These are phyloP conservation scores for Mallotus repandus DNA, from an alignment of 441 rosid species.

Conservation along the genomic window DNA sequence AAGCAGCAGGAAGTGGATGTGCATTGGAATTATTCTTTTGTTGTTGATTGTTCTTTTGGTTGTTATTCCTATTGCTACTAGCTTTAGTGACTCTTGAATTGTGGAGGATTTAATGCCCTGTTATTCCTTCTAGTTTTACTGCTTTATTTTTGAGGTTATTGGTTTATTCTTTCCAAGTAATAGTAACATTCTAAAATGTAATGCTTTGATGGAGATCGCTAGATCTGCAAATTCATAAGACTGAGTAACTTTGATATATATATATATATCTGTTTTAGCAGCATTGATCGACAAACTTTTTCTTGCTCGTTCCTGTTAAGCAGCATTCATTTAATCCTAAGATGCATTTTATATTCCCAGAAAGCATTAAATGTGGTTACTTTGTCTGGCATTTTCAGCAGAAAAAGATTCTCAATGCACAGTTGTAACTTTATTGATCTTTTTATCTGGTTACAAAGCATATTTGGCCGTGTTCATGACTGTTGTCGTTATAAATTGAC, in stretches of 20 bases:
- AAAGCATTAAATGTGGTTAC: neutral
- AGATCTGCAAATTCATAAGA: constrained; percentile 5
- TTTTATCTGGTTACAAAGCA: too few relatives aligned
- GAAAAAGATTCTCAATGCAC: too few relatives aligned
- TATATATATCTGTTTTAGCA: neutral
- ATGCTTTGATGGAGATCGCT: neutral
- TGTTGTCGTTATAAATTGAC: neutral
- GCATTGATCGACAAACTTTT: neutral
- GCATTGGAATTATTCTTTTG: constrained; percentile 62
- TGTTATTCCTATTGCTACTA: constrained; percentile 66
- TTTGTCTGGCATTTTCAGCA: too few relatives aligned
- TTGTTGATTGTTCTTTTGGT: constrained; percentile 63
- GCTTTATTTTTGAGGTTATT: neutral
- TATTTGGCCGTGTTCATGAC: too few relatives aligned
- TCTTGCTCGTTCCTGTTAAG: neutral
- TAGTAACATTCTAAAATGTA: neutral
- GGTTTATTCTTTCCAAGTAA: constrained; percentile 6
- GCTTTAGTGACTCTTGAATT: constrained; percentile 63
- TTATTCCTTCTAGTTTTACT: constrained; percentile 33
- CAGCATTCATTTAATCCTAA: too few relatives aligned
- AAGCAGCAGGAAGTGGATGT: constrained; percentile 78
- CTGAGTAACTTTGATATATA: neutral
- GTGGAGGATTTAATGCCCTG: constrained; percentile 46
- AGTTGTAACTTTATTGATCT: too few relatives aligned
- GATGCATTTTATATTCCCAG: neutral